Evolutionary conservation across 768 basidiomycete species (phyloP).

Genomic region (Pilatotrama ljubarskyi): DNA sequence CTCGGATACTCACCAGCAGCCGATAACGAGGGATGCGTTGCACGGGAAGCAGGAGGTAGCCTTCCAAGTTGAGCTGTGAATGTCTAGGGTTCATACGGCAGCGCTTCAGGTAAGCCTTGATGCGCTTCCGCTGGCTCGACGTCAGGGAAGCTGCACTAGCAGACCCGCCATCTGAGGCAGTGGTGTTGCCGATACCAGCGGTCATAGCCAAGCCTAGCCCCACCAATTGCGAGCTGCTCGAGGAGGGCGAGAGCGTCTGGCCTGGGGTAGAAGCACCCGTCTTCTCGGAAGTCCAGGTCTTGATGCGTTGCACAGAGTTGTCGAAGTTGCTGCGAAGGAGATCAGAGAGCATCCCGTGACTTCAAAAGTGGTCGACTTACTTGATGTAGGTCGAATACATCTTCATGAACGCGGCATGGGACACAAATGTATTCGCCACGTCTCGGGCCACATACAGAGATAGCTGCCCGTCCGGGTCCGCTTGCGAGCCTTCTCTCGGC

Average conservation of each 20-base stretch:
- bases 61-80: slow-evolving; percentile 91
- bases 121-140: slow-evolving; percentile 82
- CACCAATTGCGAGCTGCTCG: slow-evolving; percentile 61
- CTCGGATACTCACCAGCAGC: slow-evolving; percentile 62
- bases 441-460: slow-evolving; percentile 74
- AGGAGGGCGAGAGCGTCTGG: slow-evolving; percentile 54
- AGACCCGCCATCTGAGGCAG: slow-evolving; percentile 42
- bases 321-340: slow-evolving; percentile 77
- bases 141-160: slow-evolving; percentile 57
- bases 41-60: slow-evolving; percentile 90
- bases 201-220: slow-evolving; percentile 61
- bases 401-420: slow-evolving; percentile 96
- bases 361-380: slow-evolving; percentile 45
- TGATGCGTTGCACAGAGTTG: slow-evolving; percentile 84
- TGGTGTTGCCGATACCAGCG: slow-evolving; percentile 39
- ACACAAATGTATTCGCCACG: slow-evolving; percentile 87
- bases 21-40: slow-evolving; percentile 98
- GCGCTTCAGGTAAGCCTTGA: slow-evolving; percentile 86
- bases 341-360: slow-evolving; percentile 12
- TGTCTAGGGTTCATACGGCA: slow-evolving; percentile 88
- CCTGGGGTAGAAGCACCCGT: slow-evolving; percentile 41
- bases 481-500: slow-evolving; percentile 43
- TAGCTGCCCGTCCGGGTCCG: slow-evolving; percentile 70
- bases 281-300: slow-evolving; percentile 76
- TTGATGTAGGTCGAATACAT: slow-evolving; percentile 99